Evolutionary conservation across 768 basidiomycete species (phyloP), one percentile per base, ranked within the genome.

Genomic region (Neoboletus magnificus): DNA sequence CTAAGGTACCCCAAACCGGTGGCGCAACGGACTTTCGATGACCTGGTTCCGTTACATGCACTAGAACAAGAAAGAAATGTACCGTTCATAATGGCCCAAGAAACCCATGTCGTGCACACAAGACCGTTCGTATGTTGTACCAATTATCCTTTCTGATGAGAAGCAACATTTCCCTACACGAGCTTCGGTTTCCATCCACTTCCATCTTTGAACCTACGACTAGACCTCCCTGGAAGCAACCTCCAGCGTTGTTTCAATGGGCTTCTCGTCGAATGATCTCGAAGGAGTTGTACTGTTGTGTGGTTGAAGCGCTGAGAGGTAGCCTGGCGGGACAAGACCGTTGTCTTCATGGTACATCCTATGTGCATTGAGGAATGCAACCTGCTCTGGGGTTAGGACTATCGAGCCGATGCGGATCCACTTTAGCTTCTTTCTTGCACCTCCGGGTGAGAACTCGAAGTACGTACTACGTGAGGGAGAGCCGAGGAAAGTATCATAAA

Each of bases 381-480:
- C 23, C 20, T 71, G 69, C 8, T 57, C 48, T 36, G 68, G 48
- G 32, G 68, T 66, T 6, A 70, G 41, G 7, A 56, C 69, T 70
- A 42, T 44, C 45, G 20, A 32, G 54, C 15, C 16, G 15, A 52
- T 2, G 12, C 15, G 3, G 29, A 48, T 48, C 32, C 43, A 13
- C 44, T 40, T 36, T 2, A 36, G 7, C 16, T 44, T 48, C 48
- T 44, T 29, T 35, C 27, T 40, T 37, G 54, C 16, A 33, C 20
- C 15, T 48, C 43, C 32, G 15, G 13, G 16, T 13, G 36, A 40
- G 52, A 55, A 60, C 13, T 2, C 16, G 12, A 36, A 41, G 42
- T 13, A 68, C 79, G 56, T 62, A 84, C 84, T 81, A 68, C 85
- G 71, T 59, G 80, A 78, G 10, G 83, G 82, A 65, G 87, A 86